Base-by-base conservation (phyloP, 192 early-diverging fungal genomes). In the Rhizoclosmatium globosum region DNA sequence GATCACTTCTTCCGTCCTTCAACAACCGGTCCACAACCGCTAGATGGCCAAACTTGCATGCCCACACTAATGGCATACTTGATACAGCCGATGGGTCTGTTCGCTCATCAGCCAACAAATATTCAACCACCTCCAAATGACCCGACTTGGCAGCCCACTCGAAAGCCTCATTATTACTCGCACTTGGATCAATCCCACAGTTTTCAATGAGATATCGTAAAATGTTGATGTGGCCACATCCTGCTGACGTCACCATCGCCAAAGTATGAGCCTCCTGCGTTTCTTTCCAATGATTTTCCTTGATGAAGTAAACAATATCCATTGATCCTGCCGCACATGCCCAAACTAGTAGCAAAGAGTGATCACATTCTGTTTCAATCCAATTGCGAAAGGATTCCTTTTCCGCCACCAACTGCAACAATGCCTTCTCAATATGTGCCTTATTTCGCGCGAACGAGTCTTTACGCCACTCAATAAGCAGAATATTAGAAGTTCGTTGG, bases 21-120 rank as follows among this genome's bases (percentile, higher is more conserved):
- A 80, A 42, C 39, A 80, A n/a, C 42, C 43, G 23, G 39, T 74
- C 42, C 31, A 80, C 79, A 17, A 74, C 65, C 45, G 64, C 71
- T 1, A 62, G 23, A n/a, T 69, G 68, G 13, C 66, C 79, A 15
- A 21, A 38, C 68, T 67, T 64, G 21, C 44, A 62, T 2, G 79
- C 79, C 53, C 64, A 68, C 4, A 65, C 23, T 11, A 80, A 56
- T 17, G 58, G 13, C 43, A 39, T 67, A n/a, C 66, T 47, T 4
- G 19, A 59, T 3, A 50, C 47, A 64, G 21, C 41, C 13, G 13
- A 44, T 39, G 80, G 80, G 60, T 81, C 66, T 19, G 75, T 59
- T 3, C 64, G 53, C 3, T 23, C n/a, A 58, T 80, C 66, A 23
- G 43, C 15, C 13, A 80, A 38, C 47, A 80, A n/a, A 39, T 21